Evolutionary conservation across 495 filamentous ascomycete genomes (phyloP), one percentile per base, ranked within the genome.

Genomic region (Aspergillus sclerotiicarbonarius): DNA sequence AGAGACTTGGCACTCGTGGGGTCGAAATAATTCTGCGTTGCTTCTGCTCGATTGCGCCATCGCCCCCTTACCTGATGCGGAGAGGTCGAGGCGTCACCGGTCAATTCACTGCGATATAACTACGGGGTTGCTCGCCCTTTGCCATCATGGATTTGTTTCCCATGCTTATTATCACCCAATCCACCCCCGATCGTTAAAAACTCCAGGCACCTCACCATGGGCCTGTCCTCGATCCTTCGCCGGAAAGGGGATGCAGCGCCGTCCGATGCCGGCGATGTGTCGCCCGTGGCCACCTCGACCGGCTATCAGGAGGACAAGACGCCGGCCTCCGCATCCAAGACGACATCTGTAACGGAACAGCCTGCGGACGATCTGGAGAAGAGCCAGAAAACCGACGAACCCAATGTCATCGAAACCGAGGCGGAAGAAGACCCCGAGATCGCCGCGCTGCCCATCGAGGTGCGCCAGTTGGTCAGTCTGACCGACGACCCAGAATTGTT

Each of bases 381-480:
- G 21, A 31, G 16, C 25, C 20, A n/a, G 47, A 50, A 50, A 9
- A 8, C 47, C 31, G 20, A 16, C 15, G 47, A 29, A n/a, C 25
- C 20, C 13, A 16, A 21, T 16, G 47, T 30, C 18, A 21, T 21
- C 44, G 44, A 46, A 21, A 21, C 44, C 9, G 44, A 12, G 29
- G 29, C 16, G 13, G 47, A 50, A 25, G 47, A 50, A 13, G 47
- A 50, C 18, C 47, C 47, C 16, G 47, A 50, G 47, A 32, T 50
- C 47, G 25, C 47, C 13, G 47, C 47, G 29, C 47, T 50, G 25
- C 47, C 47, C 13, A 13, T 50, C 1, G 47, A 50, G 52, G 80
- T 85, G 3, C 76, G 82, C 18, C 76, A 79, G 37, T 66, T 83
- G 44, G 77, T 83, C 53, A 79, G 72, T 65, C 66, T 83, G 56